phyloP scores from a whole-genome alignment of 73 alveolate genomes.

The Vitrella brassicaformis region DNA sequence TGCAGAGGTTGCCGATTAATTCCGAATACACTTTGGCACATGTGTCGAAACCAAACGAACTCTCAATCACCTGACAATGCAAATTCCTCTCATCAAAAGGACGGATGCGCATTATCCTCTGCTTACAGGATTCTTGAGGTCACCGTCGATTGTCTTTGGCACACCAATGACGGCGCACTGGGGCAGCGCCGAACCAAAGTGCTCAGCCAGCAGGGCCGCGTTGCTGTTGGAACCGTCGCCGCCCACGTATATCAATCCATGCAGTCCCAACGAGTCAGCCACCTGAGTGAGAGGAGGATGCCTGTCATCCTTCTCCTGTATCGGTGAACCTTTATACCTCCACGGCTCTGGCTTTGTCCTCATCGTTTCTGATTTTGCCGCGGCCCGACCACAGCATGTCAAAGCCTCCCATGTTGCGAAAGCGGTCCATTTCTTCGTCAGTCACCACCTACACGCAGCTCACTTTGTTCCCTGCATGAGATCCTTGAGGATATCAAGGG shows the following conservation, averaged over 20 bases:
- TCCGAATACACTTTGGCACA: conserved; percentile 93
- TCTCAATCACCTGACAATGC: neutral
- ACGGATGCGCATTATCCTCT: no score
- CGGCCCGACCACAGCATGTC: conserved; percentile 94
- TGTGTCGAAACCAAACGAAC: conserved; percentile 89
- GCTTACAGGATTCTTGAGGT: conserved; percentile 76
- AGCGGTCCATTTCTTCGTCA: neutral
- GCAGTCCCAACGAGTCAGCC: conserved; percentile 46
- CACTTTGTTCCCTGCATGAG: no score
- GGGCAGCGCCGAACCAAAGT: conserved; percentile 37
- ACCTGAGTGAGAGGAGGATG: no score
- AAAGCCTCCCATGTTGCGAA: conserved; percentile 73
- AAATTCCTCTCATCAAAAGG: no score
- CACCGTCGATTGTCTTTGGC: conserved; percentile 98
- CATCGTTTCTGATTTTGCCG: conserved; percentile 68
- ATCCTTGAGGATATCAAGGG: no score
- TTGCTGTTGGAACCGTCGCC: conserved; percentile 83
- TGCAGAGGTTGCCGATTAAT: conserved; percentile 77
- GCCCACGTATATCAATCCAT: conserved; percentile 94
- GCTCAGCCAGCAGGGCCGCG: conserved; percentile 60
- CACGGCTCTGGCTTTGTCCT: conserved; percentile 44
- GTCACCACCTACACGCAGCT: no score
- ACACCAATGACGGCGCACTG: conserved; percentile 71
- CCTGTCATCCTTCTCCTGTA: no score
- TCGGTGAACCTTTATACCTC: no score